Conservation (phyloP, 2,329 filamentous ascomycete genomes). For the Claviceps capensis region DNA sequence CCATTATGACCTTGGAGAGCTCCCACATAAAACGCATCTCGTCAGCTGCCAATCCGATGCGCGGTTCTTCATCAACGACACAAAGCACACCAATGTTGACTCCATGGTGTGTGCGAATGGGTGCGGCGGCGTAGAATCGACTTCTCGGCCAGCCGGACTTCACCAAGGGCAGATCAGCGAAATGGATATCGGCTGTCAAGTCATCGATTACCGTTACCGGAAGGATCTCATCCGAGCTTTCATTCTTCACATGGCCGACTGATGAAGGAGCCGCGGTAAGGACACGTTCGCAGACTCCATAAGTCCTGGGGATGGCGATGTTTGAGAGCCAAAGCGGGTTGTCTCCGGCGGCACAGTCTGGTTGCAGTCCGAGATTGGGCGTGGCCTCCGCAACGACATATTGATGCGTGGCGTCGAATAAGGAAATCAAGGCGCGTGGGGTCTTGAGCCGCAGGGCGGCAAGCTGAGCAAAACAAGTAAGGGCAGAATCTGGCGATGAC, state of each 20-base stretch:
- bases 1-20: conserved; percentile 15
- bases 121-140: conserved; percentile 21
- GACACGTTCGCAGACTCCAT: conserved; percentile 1
- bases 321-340: conserved; percentile 10
- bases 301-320: conserved; percentile 13
- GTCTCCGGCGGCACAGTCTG: background rate
- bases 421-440: conserved; percentile 28
- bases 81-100: conserved; percentile 23
- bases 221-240: background rate
- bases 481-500: conserved; percentile 17
- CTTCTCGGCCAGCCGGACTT: conserved; percentile 6
- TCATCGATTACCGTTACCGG: background rate
- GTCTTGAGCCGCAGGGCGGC: conserved; percentile 27
- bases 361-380: conserved; percentile 2
- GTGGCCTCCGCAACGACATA: conserved; percentile 34
- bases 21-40: conserved; percentile 11
- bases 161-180: conserved; percentile 10
- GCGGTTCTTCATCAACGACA: conserved; percentile 8
- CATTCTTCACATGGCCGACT: background rate
- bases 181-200: conserved; percentile 13
- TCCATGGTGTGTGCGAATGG: conserved; percentile 18
- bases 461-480: conserved; percentile 34
- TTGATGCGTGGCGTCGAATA: conserved; percentile 31
- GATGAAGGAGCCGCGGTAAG: background rate
- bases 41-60: conserved; percentile 9